Evolutionary conservation across 2,329 filamentous ascomycete genomes (phyloP), one percentile per base, ranked within the genome.

Genomic region (Aspergillus sclerotialis): DNA sequence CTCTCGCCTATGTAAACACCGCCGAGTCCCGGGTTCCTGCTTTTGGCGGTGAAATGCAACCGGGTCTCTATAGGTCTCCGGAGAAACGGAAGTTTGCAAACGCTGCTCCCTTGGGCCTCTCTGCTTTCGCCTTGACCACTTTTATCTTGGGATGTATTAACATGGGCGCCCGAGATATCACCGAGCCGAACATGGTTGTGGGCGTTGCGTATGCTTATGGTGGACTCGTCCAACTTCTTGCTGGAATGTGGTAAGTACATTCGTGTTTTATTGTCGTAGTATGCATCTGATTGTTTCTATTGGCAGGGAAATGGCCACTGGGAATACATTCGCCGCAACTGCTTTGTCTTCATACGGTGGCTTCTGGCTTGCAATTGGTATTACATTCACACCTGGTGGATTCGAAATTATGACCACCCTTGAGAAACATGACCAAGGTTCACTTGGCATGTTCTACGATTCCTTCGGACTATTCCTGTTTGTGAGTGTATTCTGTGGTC

Each of bases 311-410:
- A 84, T 87, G 74, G 81, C 82, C 10, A 70, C 82, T 6, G 82
- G 82, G 30, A 87, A 88, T 67, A 87, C 83, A 4, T 87, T 88
- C 44, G 82, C 82, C 65, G 83, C 82, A 19, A 86, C 82, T 2
- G 82, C 82, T 1, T 64, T 87, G 28, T 82, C 80, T 4, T 87
- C 82, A 0, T 88, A 83, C 52, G 83, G 83, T 42, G 82, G 82
- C 33, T 88, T 87, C 70, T 88, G 83, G 83, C 78, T 88, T 51
- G 69, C 68, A n/a, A 80, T 83, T 46, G 82, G 67, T 39, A 78
- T 87, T 47, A 70, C 85, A 31, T 65, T 82, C 37, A 83, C 80
- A 0, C 82, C 71, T 0, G 69, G 70, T 36, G 69, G 69, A 4
- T 85, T 82, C 67, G 61, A 72, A 31, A 76, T 84, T 39, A 61